Base-by-base conservation (phyloP, 2,329 filamentous ascomycete genomes). In the Rhynchosporium graminicola region DNA sequence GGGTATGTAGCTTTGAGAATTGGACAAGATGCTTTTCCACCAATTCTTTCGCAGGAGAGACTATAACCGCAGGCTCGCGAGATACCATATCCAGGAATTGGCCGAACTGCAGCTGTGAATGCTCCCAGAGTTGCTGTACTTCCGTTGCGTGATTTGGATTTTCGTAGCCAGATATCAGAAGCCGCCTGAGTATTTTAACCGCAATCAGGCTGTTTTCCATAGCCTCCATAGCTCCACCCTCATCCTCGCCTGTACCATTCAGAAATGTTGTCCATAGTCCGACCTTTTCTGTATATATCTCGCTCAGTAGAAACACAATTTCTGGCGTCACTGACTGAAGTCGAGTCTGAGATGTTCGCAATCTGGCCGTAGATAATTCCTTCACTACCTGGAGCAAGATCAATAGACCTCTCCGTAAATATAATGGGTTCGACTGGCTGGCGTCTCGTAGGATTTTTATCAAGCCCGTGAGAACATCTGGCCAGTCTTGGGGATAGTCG, bases 401-500 rank as follows among this genome's bases (percentile, higher is more conserved):
- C 58, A 91, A 81, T 48, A 98, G 82, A 7, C 87, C 83, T 54
- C 92, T 87, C 29, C 85, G 82, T 2, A 97, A 83, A 60, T 89
- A 87, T 12, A 88, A 73, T 48, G 86, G 84, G 68, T 87, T 85
- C 8, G 82, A 80, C 62, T 83, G 78, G 64, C 77, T 79, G 15
- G 83, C 82, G 10, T 78, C 76, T 60, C 89, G 86, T 40, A 96
- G 80, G 33, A 88, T 79, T 31, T 82, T 78, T 54, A 91, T 84
- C 8, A 94, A 75, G n/a, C 76, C 80, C 15, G 81, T 76, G 47
- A 89, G 75, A 26, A 84, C 83, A 52, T 86, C 80, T 1, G 86
- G 83, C 95, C 95, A 99, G 64, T 96, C 90, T 57, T 84, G 80
- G 0, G 94, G 94, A 74, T 91, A 98, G 75, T 98, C 95, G 74